Evolutionary conservation across 176 grass and related monocot genomes (phyloP).

Genomic region (Hsuehochloa calcarea): DNA sequence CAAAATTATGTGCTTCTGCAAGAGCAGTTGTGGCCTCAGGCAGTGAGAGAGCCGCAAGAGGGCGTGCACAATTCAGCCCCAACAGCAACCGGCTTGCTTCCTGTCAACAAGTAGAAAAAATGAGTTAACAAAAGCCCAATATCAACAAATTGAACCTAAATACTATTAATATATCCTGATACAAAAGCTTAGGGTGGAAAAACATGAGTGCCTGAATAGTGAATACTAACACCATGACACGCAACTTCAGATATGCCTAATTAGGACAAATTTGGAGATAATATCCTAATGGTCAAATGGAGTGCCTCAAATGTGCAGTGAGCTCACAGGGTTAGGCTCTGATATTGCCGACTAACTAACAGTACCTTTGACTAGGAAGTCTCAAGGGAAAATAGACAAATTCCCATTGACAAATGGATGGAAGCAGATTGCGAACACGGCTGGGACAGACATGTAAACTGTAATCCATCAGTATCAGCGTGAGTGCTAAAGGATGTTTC

Average conservation of each 20-base stretch:
- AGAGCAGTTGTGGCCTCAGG: constrained; percentile 45
- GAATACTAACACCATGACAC: background rate
- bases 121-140: constrained; percentile 3
- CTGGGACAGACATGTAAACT: background rate
- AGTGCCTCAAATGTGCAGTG: background rate
- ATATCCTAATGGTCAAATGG: background rate
- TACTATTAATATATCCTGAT: background rate
- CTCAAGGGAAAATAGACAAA: background rate
- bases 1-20: constrained; percentile 58
- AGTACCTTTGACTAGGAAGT: background rate
- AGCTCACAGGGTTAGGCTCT: background rate
- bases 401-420: background rate
- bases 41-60: constrained; percentile 52
- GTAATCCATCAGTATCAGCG: background rate
- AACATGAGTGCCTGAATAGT: background rate
- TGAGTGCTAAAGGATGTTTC: background rate
- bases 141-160: background rate
- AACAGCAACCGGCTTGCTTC: constrained; percentile 74
- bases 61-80: constrained; percentile 73
- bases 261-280: background rate
- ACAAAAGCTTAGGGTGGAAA: background rate
- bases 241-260: background rate
- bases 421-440: background rate
- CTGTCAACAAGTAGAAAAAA: constrained; percentile 42
- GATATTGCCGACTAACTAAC: background rate